Conservation (phyloP, 441 rosid genomes). For the Populus trichocarpa region DNA sequence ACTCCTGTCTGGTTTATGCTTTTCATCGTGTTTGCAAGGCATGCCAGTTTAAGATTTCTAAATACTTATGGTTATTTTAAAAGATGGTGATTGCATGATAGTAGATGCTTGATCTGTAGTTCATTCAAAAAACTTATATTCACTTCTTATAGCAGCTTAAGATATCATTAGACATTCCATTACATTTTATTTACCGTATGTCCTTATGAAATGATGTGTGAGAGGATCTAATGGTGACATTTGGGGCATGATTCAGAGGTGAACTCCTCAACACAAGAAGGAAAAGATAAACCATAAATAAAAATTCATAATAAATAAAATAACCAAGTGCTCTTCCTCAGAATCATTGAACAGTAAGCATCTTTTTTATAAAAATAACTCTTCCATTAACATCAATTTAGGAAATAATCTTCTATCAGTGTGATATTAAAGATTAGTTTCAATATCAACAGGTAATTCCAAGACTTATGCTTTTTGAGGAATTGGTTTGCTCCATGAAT, state of each 20-base stretch:
- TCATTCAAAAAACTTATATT: not conserved
- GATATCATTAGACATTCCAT: not conserved
- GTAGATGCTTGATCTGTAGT: not conserved
- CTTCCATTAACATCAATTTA: not conserved
- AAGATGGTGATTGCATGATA: not conserved
- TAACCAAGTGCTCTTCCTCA: not conserved
- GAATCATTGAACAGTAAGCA: not conserved
- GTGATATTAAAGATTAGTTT: not conserved
- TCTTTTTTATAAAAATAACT: not conserved
- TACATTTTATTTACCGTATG: not conserved
- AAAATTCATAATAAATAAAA: not conserved
- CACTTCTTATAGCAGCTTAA: not conserved
- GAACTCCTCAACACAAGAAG: not conserved
- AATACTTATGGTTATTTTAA: not conserved
- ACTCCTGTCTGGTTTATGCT: slow-evolving; percentile 4
- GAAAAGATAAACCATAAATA: not conserved
- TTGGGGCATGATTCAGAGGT: not conserved
- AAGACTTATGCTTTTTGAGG: not conserved
- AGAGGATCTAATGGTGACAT: not conserved
- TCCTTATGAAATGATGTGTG: not conserved
- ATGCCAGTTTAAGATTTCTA: not conserved
- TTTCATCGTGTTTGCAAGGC: slow-evolving; percentile 5
- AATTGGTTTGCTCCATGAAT: not conserved
- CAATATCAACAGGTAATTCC: not conserved
- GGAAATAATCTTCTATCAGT: not conserved